Evolutionary conservation across 305 asterid species (phyloP).

Genomic region (Fraxinus latifolia): DNA sequence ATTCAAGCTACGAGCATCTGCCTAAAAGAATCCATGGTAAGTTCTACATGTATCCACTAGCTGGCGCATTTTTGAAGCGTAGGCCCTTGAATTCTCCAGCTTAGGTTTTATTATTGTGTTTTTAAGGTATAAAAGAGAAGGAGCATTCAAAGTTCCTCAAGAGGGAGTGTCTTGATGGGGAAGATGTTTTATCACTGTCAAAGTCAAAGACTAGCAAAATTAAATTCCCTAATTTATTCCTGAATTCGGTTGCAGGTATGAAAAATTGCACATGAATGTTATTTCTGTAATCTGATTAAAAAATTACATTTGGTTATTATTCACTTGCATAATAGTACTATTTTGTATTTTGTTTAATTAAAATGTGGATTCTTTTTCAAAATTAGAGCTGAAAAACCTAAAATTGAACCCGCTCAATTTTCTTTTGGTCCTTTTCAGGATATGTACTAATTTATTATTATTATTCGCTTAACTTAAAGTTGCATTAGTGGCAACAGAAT

Average conservation of each 20-base stretch:
- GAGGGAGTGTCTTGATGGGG: constrained; percentile 12
- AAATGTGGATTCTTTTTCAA: not conserved
- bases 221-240: constrained; percentile 20
- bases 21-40: constrained; percentile 17
- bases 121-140: constrained; percentile 17
- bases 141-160: constrained; percentile 11
- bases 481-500: constrained; percentile 7
- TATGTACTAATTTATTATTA: not conserved
- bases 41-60: not conserved
- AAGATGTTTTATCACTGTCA: constrained; percentile 2
- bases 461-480: not conserved
- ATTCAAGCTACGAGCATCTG: constrained; percentile 16
- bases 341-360: not conserved
- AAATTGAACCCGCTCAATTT: not conserved
- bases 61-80: not conserved
- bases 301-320: not conserved
- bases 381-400: not conserved
- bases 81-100: not conserved
- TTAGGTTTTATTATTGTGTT: not conserved
- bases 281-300: not conserved
- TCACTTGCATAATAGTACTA: not conserved
- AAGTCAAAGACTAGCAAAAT: constrained; percentile 15
- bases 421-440: not conserved
- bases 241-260: constrained; percentile 31
- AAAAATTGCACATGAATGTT: not conserved